Evolutionary conservation across 805 yeast species (phyloP), one percentile per base, ranked within the genome.

Genomic region (Yamadazyma insecticola): DNA sequence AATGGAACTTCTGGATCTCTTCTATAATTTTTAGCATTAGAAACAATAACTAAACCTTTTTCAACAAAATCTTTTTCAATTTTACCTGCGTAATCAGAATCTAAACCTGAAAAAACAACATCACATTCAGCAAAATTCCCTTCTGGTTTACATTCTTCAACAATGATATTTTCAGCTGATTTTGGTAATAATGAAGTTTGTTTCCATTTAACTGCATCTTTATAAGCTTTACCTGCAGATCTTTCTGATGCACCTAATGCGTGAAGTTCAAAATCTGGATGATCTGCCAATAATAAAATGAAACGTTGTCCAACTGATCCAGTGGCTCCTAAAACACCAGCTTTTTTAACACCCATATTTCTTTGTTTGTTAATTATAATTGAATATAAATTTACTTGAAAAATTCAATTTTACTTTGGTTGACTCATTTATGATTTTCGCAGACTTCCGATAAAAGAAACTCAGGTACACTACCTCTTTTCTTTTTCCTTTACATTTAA

Each of bases 221-320:
- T 63, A 58, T 92, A 92, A 38, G 70, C 64, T 58, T 84, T 86
- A 28, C 97, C 97, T 13, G 97, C 96, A 16, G 96, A 87, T 55
- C 97, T 77, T 13, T 86, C 51, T 13, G 96, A 86, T 4, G 98
- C 98, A 46, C 98, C 98, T 33, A 92, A 67, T 6, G 78, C 92
- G 35, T 74, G 70, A 26, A 92, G 62, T 57, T 87, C 87, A 50
- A 92, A 88, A 39, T 86, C 86, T 16, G 97, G 97, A 55, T 92
- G 97, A 40, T 83, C 65, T 2, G 88, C 74, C 41, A 92, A 69
- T 29, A 92, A 67, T 28, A 90, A 67, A 39, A 92, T 89, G 56
- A 92, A 92, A 47, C 97, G 75, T 62, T 92, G 98, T 35, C 98
- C 98, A 22, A 92, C 98, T 25, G 95, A 80, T 32, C 98, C 98